Conservation (phyloP, 1,139 yeast genomes). For the Trichomonascaceae sp. region DNA sequence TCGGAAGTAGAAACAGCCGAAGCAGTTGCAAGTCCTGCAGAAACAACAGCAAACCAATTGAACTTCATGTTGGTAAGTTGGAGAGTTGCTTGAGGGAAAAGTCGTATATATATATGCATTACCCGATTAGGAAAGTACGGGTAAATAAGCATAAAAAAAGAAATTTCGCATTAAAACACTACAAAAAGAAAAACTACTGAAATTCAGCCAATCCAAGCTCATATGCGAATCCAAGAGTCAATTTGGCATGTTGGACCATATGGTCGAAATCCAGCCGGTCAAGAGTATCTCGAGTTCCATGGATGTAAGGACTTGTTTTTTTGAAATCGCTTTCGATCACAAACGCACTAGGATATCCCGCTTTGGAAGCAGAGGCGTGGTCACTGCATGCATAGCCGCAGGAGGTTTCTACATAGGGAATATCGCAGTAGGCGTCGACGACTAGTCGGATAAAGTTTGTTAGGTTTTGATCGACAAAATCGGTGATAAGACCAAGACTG, state of each 20-base stretch:
- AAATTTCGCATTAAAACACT: background rate
- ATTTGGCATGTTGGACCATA: slow-evolving; percentile 69
- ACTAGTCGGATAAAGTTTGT: slow-evolving; percentile 58
- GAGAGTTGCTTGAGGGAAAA: background rate
- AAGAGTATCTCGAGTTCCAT: slow-evolving; percentile 71
- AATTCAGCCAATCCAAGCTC: slow-evolving; percentile 46
- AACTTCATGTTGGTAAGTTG: background rate
- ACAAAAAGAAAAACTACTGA: slow-evolving; percentile 13
- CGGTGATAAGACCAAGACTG: slow-evolving; percentile 74
- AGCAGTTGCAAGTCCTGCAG: background rate
- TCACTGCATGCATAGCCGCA: slow-evolving; percentile 96
- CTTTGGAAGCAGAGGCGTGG: slow-evolving; percentile 78
- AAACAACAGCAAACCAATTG: background rate
- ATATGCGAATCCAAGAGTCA: slow-evolving; percentile 62
- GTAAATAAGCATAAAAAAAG: background rate
- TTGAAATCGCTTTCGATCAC: slow-evolving; percentile 71
- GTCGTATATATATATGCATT: background rate
- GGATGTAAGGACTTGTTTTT: slow-evolving; percentile 62
- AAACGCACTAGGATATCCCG: slow-evolving; percentile 79
- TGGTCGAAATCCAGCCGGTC: slow-evolving; percentile 74
- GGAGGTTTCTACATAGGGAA: slow-evolving; percentile 64
- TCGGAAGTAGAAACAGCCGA: background rate
- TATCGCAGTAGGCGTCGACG: slow-evolving; percentile 54
- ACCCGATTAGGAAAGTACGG: background rate
- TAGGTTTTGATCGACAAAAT: slow-evolving; percentile 57